A percentile compares a stretch with the other conserved stretches of the same genome.
These are phyloP conservation scores for Fusarium sp. DNA, from an alignment of 2,329 filamentous ascomycete species.

Conservation along the genomic window DNA sequence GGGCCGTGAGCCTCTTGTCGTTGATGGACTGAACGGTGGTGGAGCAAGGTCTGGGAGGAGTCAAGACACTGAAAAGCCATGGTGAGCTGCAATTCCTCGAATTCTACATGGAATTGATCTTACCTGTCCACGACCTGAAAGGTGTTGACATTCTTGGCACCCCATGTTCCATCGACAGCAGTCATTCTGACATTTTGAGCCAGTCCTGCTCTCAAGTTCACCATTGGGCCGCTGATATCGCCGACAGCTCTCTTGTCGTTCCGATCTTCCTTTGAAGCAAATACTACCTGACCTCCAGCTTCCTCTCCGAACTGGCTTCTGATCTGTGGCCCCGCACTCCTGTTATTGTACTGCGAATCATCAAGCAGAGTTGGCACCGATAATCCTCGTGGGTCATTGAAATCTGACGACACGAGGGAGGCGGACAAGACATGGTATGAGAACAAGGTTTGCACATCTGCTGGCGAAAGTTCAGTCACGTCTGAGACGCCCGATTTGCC, in stretches of 20 bases:
- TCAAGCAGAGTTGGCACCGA: conserved; percentile 29
- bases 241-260: conserved; percentile 1
- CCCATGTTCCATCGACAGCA: conserved; percentile 38
- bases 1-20: conserved; percentile 18
- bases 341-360: conserved; percentile 32
- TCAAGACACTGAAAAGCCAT: conserved; percentile 16
- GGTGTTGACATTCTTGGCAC: conserved; percentile 21
- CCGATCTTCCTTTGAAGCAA: conserved; percentile 7
- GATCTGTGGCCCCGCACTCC: conserved; percentile 24
- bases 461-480: conserved; percentile 9
- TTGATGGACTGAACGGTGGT: conserved; percentile 18
- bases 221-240: conserved; percentile 2
- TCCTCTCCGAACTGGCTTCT: conserved; percentile 18
- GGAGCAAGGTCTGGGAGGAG: conserved; percentile 29
- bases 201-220: conserved; percentile 31
- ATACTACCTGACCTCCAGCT: conserved; percentile 34
- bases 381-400: conserved; percentile 13
- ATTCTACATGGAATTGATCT: rapidly evolving
- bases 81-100: background rate
- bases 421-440: conserved; percentile 32
- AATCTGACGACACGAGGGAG: conserved; percentile 18
- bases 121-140: conserved; percentile 39
- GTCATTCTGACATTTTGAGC: conserved; percentile 38
- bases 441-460: conserved; percentile 30
- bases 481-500: conserved; percentile 5